Percentiles rank a stretch among this genome's conserved stretches.
phyloP scores from a whole-genome alignment of 1,284 basidiomycete species.

The Mycosarcoma mackinlayi region DNA sequence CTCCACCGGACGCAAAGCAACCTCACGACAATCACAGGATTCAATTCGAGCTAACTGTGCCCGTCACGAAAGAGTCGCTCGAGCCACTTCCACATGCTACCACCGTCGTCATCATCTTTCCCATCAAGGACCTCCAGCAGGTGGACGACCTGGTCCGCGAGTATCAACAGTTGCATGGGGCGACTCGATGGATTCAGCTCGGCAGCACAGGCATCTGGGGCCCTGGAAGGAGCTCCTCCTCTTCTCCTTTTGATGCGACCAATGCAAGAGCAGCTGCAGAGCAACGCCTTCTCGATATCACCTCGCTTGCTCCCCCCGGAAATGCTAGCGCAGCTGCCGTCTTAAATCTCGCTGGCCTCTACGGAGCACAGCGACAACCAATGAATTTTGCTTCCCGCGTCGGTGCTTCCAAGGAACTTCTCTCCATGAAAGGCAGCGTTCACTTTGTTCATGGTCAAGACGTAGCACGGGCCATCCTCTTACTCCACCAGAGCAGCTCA shows the following conservation, averaged over 20 bases:
- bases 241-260: slow-evolving; percentile 33
- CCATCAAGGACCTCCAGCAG: slow-evolving; percentile 46
- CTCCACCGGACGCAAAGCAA: slow-evolving; percentile 61
- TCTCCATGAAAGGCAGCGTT: slow-evolving; percentile 47
- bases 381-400: slow-evolving; percentile 50
- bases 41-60: slow-evolving; percentile 64
- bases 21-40: slow-evolving; percentile 64
- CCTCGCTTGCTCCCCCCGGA: neutral
- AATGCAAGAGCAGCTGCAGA: slow-evolving; percentile 43
- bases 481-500: slow-evolving; percentile 31
- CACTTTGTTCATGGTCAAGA: slow-evolving; percentile 61
- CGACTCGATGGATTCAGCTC: slow-evolving; percentile 56
- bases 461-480: slow-evolving; percentile 53
- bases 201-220: slow-evolving; percentile 61
- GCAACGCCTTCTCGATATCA: slow-evolving; percentile 41
- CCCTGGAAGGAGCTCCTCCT: slow-evolving; percentile 29
- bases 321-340: slow-evolving; percentile 29
- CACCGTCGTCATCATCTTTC: slow-evolving; percentile 76
- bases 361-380: slow-evolving; percentile 51
- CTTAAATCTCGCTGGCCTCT: slow-evolving; percentile 57
- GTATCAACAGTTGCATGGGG: slow-evolving; percentile 42
- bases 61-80: slow-evolving; percentile 69
- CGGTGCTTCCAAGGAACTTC: slow-evolving; percentile 45
- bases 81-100: slow-evolving; percentile 72
- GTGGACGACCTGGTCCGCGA: slow-evolving; percentile 46